Base-by-base conservation (phyloP, 495 filamentous ascomycete species). In the Trichocladium uniseriatum region DNA sequence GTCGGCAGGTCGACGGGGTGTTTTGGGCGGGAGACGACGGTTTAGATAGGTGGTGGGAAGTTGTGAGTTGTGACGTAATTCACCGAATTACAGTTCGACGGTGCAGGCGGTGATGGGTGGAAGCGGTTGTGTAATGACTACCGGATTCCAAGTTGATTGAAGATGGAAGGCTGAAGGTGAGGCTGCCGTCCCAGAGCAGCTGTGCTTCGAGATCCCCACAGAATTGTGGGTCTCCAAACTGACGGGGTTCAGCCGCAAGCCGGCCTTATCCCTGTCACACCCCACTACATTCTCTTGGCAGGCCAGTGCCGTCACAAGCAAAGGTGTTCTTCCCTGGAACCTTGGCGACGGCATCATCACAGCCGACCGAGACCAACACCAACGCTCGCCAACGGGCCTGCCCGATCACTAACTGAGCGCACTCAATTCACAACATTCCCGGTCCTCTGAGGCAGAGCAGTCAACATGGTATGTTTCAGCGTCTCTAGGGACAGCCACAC, bases 381-480 rank as follows among this genome's bases (percentile, higher is more conserved):
- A 27, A 27, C 8, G 24, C 4, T 8, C 24, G 4, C 24, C 24
- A 27, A 27, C 24, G 24, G 24, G 3, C 24, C 24, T 27, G 24
- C 24, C 4, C 3, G 4, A 27, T 3, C 24, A 8, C 3, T 8
- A 3, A 8, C 24, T 3, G 3, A 27, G 4, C 24, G 8, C 24
- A 27, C 24, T 8, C 24, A 27, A 27, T 4, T 8, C 24, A 27
- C 24, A 4, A 27, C 24, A 10, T 5, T 3, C 31, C 4, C 7
- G 31, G 13, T 10, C 5, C 5, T 14, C 22, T 15, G 7, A 14
- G 19, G 19, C 5, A 19, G 13, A 36, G 18, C 10, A 44, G 11
- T 18, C 40, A 58, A 51, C 5, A 65, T 65, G 60, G 63, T 57
- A 47, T 4, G 49, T 35, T 32, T 34, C 5, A 20, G 13, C 16